Percentiles rank a stretch among this genome's conserved stretches.
Evolutionary conservation across 2,329 filamentous ascomycete genomes (phyloP).

Genomic region (Coniochaeta sp.): DNA sequence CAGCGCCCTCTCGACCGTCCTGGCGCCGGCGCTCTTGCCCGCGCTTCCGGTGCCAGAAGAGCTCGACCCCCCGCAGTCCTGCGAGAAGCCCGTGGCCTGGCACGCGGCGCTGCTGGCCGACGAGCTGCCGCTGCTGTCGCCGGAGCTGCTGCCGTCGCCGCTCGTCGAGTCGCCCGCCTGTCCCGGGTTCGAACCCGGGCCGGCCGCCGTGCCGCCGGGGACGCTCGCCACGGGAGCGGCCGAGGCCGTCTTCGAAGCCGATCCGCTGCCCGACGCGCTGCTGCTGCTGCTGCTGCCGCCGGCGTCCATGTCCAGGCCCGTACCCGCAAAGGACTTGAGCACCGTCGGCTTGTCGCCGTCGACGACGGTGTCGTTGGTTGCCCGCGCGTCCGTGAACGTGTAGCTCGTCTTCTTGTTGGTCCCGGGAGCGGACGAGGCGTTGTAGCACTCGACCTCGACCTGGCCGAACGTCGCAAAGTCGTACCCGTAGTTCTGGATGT

Average conservation of each 20-base stretch:
- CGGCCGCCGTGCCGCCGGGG: constrained; percentile 16
- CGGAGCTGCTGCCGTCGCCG: constrained; percentile 9
- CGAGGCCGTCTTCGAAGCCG: constrained; percentile 6
- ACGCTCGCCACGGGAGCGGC: constrained; percentile 11
- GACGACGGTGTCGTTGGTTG: constrained; percentile 69
- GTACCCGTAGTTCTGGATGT: constrained; percentile 79
- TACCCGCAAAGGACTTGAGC: constrained; percentile 72
- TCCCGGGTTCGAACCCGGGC: constrained; percentile 13
- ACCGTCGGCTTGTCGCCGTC: constrained; percentile 69
- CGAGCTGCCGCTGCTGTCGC: constrained; percentile 10
- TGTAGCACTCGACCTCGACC: constrained; percentile 80
- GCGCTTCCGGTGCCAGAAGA: constrained; percentile 19
- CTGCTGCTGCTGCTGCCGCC: constrained; percentile 20
- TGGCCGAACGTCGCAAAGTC: constrained; percentile 77
- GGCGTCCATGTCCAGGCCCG: constrained; percentile 64
- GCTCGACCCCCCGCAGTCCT: constrained; percentile 25
- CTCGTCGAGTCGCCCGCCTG: constrained; percentile 8
- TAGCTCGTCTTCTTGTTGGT: constrained; percentile 65
- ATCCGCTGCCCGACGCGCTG: constrained; percentile 6
- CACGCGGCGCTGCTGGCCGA: constrained; percentile 22
- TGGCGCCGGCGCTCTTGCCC: constrained; percentile 16
- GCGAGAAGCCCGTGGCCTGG: constrained; percentile 29
- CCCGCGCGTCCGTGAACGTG: constrained; percentile 58
- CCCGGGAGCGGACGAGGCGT: constrained; percentile 54
- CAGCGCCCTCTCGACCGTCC: constrained; percentile 18